phyloP scores from a whole-genome alignment of 1,139 yeast species.

The Magnusiomyces fungicola region DNA sequence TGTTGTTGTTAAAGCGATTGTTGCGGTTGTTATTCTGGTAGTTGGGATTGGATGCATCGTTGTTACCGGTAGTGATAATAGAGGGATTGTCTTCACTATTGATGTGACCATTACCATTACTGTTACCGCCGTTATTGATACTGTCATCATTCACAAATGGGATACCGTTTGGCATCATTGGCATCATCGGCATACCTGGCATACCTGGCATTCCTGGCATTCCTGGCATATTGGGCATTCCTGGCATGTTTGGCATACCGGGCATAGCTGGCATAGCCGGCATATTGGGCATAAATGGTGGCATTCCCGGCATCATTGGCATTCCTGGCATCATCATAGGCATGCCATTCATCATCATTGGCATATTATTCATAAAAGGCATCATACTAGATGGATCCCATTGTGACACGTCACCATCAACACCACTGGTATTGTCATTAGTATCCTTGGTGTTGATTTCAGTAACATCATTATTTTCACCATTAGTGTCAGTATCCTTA shows the following conservation, averaged over 20 bases:
- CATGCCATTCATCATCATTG: conserved; percentile 1
- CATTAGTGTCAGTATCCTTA: conserved; percentile 5
- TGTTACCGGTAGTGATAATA: neutral
- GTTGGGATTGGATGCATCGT: neutral
- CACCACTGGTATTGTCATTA: neutral
- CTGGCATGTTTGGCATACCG: conserved; percentile 15
- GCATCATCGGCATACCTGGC: neutral
- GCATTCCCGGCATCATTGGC: conserved; percentile 1
- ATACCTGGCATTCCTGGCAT: conserved; percentile 12
- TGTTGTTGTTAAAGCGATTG: neutral
- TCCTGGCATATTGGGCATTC: conserved; percentile 18
- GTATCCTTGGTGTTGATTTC: conserved; percentile 10
- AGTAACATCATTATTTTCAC: conserved; percentile 9
- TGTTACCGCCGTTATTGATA: conserved; percentile 3
- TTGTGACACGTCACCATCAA: neutral
- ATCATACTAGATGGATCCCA: neutral
- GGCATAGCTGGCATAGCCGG: conserved; percentile 18
- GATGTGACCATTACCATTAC: conserved; percentile 1
- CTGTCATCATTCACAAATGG: conserved; percentile 4
- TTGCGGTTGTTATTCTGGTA: neutral
- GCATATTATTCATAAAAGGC: conserved; percentile 12
- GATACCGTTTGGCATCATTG: neutral
- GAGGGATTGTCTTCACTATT: neutral
- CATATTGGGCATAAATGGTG: conserved; percentile 2
- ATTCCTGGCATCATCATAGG: conserved; percentile 8